Conservation (phyloP, 371 early-diverging fungal species). For the Amoeboaphelidium protococcarum region DNA sequence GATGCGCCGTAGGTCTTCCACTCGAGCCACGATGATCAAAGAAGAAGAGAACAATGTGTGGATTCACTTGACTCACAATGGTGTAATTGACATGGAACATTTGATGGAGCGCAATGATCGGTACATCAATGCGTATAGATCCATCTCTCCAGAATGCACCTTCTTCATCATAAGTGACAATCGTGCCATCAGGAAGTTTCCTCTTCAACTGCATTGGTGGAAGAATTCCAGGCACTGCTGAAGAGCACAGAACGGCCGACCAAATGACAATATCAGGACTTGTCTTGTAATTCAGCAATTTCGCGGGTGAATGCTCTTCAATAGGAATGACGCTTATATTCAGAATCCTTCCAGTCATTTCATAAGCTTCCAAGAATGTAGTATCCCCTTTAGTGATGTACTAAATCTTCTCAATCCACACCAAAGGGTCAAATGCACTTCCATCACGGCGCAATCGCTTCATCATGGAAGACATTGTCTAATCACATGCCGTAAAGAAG, state of each 20-base stretch:
- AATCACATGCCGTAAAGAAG: constrained; percentile 6
- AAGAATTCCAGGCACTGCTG: constrained; percentile 45
- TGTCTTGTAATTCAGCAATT: constrained; percentile 59
- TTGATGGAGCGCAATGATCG: constrained; percentile 29
- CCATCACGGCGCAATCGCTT: constrained; percentile 10
- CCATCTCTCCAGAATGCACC: constrained; percentile 70
- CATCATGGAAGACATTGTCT: constrained; percentile 5
- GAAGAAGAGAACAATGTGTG: constrained; percentile 61
- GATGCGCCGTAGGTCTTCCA: constrained; percentile 34
- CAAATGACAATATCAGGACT: constrained; percentile 66
- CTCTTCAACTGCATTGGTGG: constrained; percentile 48
- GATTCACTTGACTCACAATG: constrained; percentile 71
- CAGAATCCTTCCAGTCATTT: constrained; percentile 55
- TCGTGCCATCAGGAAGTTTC: constrained; percentile 30
- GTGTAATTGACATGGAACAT: constrained; percentile 64
- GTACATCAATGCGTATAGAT: constrained; percentile 56
- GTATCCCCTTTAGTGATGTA: constrained; percentile 8
- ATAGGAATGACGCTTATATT: constrained; percentile 59
- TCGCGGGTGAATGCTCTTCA: constrained; percentile 45
- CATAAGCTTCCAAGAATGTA: constrained; percentile 42
- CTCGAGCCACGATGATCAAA: constrained; percentile 37
- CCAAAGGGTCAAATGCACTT: constrained; percentile 12
- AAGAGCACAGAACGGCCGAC: constrained; percentile 53
- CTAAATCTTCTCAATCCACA: constrained; percentile 6
- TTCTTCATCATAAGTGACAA: constrained; percentile 38